Evolutionary conservation across 352 stramenopile genomes (phyloP).

Genomic region (Pythium dissimile): DNA sequence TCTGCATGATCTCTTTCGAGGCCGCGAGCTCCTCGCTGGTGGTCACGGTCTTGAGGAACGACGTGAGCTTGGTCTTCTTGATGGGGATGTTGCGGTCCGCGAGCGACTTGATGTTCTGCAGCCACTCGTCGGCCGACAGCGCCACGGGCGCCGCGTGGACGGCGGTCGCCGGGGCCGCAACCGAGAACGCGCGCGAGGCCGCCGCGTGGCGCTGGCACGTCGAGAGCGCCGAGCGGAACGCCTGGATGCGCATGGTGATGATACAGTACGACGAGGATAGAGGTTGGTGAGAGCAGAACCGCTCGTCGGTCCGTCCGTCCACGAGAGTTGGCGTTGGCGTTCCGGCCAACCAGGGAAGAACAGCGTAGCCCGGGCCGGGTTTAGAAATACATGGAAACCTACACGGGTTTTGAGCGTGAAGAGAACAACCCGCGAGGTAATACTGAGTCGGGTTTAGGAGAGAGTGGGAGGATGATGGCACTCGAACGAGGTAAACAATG

Average conservation of each 20-base stretch:
- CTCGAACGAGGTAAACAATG: no score
- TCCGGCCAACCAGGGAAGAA: no score
- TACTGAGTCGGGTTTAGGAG: no score
- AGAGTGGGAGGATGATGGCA: no score
- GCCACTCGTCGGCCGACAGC: constrained; percentile 69
- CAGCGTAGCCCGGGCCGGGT: no score
- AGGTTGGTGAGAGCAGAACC: no score
- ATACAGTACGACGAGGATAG: no score
- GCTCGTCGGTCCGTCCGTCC: no score
- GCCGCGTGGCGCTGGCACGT: constrained; percentile 38
- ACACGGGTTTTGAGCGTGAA: no score
- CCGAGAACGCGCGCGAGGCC: constrained; percentile 31
- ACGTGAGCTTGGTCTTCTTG: constrained; percentile 82
- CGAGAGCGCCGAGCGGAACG: constrained; percentile 62
- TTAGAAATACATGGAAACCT: no score
- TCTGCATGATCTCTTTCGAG: constrained; percentile 85
- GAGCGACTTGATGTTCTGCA: constrained; percentile 74
- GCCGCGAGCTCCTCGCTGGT: constrained; percentile 77
- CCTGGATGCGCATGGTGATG: constrained; percentile 54
- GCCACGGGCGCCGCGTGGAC: constrained; percentile 5
- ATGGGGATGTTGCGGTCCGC: constrained; percentile 75
- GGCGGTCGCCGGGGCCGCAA: constrained; percentile 27
- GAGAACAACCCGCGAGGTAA: no score
- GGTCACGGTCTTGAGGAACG: constrained; percentile 80
- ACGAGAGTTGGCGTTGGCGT: no score